Percentiles rank a stretch among this genome's conserved stretches.
These are phyloP conservation scores for Lachancea mirantina DNA, from an alignment of 805 yeast species.

Conservation along the genomic window DNA sequence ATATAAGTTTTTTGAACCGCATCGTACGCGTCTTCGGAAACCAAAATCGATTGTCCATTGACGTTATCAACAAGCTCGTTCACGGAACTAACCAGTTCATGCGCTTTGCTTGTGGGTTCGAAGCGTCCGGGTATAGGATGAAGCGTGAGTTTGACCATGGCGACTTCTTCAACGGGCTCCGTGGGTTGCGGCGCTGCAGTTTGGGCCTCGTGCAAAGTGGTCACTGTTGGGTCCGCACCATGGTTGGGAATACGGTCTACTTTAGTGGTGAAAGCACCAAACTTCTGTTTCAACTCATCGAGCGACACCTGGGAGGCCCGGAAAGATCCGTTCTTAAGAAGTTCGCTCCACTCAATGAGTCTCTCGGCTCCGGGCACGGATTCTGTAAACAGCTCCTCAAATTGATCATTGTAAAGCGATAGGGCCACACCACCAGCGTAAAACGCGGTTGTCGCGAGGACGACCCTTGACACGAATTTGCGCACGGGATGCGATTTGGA, in stretches of 20 bases:
- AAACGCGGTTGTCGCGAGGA: constrained; percentile 31
- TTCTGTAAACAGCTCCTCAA: constrained; percentile 56
- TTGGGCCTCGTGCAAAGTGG: constrained; percentile 2
- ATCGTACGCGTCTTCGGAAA: constrained; percentile 16
- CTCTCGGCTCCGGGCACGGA: constrained; percentile 59
- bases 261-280: constrained; percentile 16
- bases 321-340: constrained; percentile 18
- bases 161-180: constrained; percentile 2
- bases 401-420: constrained; percentile 48
- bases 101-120: background rate
- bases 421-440: constrained; percentile 57
- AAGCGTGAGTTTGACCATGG: constrained; percentile 6
- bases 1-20: constrained; percentile 13
- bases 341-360: constrained; percentile 45
- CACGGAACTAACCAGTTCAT: constrained; percentile 20
- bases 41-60: constrained; percentile 30
- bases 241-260: constrained; percentile 9
- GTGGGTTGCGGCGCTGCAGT: constrained; percentile 3
- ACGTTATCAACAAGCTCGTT: constrained; percentile 31
- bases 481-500: constrained; percentile 23
- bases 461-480: constrained; percentile 27
- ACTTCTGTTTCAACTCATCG: constrained; percentile 20
- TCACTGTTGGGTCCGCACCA: constrained; percentile 9
- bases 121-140: constrained; percentile 1
- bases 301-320: constrained; percentile 16